These are phyloP conservation scores for Curvularia hawaiiensis DNA, from an alignment of 2,329 filamentous ascomycete species.

Conservation along the genomic window DNA sequence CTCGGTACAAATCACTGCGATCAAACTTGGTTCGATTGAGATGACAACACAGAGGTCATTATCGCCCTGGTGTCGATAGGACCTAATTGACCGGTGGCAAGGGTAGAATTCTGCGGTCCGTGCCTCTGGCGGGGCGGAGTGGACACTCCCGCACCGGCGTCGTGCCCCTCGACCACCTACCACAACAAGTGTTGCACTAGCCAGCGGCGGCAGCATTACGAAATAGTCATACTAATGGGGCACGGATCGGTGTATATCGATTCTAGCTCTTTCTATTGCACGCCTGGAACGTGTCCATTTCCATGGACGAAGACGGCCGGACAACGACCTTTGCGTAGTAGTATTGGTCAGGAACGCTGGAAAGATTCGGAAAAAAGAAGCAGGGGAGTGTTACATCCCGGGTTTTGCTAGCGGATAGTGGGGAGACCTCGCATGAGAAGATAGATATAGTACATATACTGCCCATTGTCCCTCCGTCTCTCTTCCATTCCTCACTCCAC, in stretches of 20 bases:
- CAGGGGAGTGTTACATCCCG: not conserved
- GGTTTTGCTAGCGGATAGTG: not conserved
- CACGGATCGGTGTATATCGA: not conserved
- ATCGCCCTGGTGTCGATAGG: not conserved
- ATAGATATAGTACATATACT: not conserved
- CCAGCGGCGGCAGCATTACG: not conserved
- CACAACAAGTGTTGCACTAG: not conserved
- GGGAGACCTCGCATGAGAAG: not conserved
- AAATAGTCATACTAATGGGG: not conserved
- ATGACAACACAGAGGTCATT: not conserved
- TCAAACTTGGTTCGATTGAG: not conserved
- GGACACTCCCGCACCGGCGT: not conserved
- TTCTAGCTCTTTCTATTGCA: not conserved
- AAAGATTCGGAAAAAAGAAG: conserved; percentile 1
- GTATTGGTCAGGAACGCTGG: not conserved
- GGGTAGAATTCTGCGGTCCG: conserved; percentile 13
- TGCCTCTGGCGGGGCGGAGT: conserved; percentile 8
- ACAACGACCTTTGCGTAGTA: not conserved
- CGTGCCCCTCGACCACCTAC: not conserved
- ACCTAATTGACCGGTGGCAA: conserved; percentile 8
- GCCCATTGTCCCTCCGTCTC: not conserved
- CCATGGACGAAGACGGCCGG: not conserved
- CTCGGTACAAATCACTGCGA: not conserved
- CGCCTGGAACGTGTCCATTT: not conserved
- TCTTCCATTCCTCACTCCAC: not conserved